Evolutionary conservation across 768 basidiomycete genomes (phyloP), one percentile per base, ranked within the genome.

Genomic region (Chalciporus piperatus): DNA sequence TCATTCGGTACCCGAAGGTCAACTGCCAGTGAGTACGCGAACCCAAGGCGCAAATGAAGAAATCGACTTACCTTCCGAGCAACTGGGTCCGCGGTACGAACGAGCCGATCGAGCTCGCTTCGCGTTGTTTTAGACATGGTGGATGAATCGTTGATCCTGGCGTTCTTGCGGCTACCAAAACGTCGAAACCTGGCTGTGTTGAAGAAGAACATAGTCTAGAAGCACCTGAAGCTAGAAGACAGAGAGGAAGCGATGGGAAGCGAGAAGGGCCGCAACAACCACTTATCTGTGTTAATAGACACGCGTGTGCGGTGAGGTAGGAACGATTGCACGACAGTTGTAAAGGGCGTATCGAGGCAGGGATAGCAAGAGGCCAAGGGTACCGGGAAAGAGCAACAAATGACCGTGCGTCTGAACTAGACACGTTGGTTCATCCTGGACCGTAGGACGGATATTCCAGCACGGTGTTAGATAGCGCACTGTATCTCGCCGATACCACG

Each of bases 21-120:
- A 28, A 37, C 43, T 20, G n/a, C n/a, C n/a, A n/a, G n/a, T n/a
- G 41, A 25, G 78, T 76, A 68, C 68, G 54, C 75, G 71, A 63
- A 77, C 75, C 17, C 61, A 45, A 19, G 42, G 27, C 17, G 35
- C 66, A 75, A 76, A 56, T 52, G 47, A 62, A 59, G 50, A 33
- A 45, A 50, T 11, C 33, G 23, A 43, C 49, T 48, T 33, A 85
- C 89, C 78, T 85, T 87, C 66, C 79, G 80, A 48, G 74, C 70
- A 23, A 62, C 61, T 32, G 78, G 70, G 63, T 87, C 82, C 45
- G 79, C 67, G n/a, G 78, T 78, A 45, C 74, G 72, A 51, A 88
- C 80, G 61, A 93, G 81, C 51, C 74, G 70, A 65, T 80, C 79
- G 51, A 92, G 76, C 68, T 90, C 89, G 66, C 78, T 80, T 51